Base-by-base conservation (phyloP, 176 grass and related monocot species). In the Tuctoria greenei region DNA sequence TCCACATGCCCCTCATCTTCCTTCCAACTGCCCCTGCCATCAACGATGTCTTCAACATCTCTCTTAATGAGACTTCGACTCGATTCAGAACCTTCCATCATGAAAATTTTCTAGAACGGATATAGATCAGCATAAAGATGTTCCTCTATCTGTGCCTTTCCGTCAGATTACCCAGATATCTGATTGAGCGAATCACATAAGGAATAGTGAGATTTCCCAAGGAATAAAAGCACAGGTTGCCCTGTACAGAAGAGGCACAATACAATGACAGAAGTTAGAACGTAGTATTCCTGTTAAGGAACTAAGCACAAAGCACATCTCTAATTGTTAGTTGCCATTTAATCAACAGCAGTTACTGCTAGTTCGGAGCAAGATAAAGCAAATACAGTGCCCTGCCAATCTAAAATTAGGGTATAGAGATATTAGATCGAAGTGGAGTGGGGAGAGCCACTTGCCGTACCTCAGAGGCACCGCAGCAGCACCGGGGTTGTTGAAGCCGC, bases 41-140 rank as follows among this genome's bases (percentile, higher is more conserved):
- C 82, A 31, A 71, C 13, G n/a, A 14, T 67, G 15, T 82, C 81
- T 5, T 84, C 87, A 69, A 79, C 62, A 28, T 81, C 79, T 83
- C 84, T 80, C 69, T 82, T 90, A 47, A 55, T 89, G 11, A 14
- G 64, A 64, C 40, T 78, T 45, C 80, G 61, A 75, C 69, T 85
- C 28, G 72, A 68, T 65, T 78, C 67, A 79, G 62, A 66, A 50
- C 43, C 73, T 54, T 77, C 76, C 83, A 86, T 84, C 8, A 34
- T 10, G 61, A 50, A 68, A 36, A 10, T 43, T 59, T 45, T 41
- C 61, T 74, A 49, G 0, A 4, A 20, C 6, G 44, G 42, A 47
- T 67, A 36, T 0, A 51, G 17, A 20, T 17, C 31, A 47, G 23
- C 4, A 2, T 25, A 58, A 51, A 49, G 46, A 8, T 4, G 17